Evolutionary conservation across 2,329 filamentous ascomycete species (phyloP).

Genomic region (Verticillium nubilum): DNA sequence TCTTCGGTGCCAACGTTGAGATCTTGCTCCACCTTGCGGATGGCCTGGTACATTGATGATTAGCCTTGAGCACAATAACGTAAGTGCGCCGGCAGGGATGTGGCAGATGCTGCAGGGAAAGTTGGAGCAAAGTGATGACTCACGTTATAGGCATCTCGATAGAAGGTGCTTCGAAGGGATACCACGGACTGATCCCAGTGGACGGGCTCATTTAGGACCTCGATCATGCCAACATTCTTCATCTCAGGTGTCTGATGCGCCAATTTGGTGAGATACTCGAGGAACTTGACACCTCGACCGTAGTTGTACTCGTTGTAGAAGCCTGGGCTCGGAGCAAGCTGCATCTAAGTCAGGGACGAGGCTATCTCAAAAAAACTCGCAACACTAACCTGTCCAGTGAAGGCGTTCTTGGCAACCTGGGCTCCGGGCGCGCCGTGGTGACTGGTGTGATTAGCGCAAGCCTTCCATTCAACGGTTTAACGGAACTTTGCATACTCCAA

Average conservation of each 20-base stretch:
- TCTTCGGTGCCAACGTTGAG: slow-evolving; percentile 35
- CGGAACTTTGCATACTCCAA: slow-evolving; percentile 26
- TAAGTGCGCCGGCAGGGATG: no score
- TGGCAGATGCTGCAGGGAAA: not conserved
- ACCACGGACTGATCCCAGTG: slow-evolving; percentile 24
- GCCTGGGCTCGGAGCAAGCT: slow-evolving; percentile 27
- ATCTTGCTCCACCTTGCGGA: slow-evolving; percentile 41
- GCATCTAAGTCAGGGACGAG: not conserved
- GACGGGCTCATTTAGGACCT: slow-evolving; percentile 53
- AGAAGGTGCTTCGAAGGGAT: slow-evolving; percentile 35
- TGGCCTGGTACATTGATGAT: slow-evolving; percentile 21
- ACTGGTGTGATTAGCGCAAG: not conserved
- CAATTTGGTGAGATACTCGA: slow-evolving; percentile 48
- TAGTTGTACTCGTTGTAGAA: slow-evolving; percentile 56
- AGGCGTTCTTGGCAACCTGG: slow-evolving; percentile 37
- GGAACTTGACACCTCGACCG: slow-evolving; percentile 46
- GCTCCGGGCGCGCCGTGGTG: slow-evolving; percentile 46
- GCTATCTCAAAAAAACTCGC: no score
- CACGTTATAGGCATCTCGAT: slow-evolving; percentile 33
- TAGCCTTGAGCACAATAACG: not conserved
- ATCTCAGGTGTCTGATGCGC: slow-evolving; percentile 43
- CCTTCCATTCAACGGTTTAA: not conserved
- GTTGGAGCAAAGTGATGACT: not conserved
- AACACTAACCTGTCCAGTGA: slow-evolving; percentile 34
- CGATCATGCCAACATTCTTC: slow-evolving; percentile 52